A percentile compares a stretch with the other conserved stretches of the same genome.
phyloP scores from a whole-genome alignment of 176 grass and related monocot species.

The Avena eriantha region DNA sequence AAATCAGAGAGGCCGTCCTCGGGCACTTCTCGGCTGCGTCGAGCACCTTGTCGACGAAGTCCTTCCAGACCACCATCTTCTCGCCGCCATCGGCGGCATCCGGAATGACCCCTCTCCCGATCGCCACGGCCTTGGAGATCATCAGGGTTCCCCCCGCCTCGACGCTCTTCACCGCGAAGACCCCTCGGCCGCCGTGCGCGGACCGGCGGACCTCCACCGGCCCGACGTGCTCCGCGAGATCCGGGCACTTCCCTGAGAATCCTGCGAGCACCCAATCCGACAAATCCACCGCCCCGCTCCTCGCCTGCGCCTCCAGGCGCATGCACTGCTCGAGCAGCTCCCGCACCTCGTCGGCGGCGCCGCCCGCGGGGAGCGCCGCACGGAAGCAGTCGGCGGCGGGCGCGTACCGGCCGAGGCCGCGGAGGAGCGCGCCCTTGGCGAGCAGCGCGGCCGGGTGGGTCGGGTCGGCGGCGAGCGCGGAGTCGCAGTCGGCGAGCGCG shows the following conservation, averaged over 20 bases:
- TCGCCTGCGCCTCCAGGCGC: slow-evolving; percentile 67
- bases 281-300: slow-evolving; percentile 68
- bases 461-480: slow-evolving; percentile 58
- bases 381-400: slow-evolving; percentile 63
- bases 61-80: slow-evolving; percentile 94
- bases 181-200: slow-evolving; percentile 51
- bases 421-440: slow-evolving; percentile 73
- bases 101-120: slow-evolving; percentile 70
- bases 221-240: slow-evolving; percentile 74
- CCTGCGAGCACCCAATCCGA: slow-evolving; percentile 70
- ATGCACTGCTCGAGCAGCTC: slow-evolving; percentile 57
- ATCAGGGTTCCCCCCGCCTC: slow-evolving; percentile 66
- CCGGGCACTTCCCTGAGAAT: slow-evolving; percentile 62
- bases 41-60: slow-evolving; percentile 80
- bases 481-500: slow-evolving; percentile 68
- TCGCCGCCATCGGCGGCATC: slow-evolving; percentile 52
- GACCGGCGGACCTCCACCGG: slow-evolving; percentile 71
- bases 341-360: slow-evolving; percentile 42
- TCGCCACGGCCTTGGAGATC: slow-evolving; percentile 68
- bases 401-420: slow-evolving; percentile 62
- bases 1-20: slow-evolving; percentile 61
- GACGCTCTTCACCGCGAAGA: slow-evolving; percentile 67
- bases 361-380: slow-evolving; percentile 31
- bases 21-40: slow-evolving; percentile 63
- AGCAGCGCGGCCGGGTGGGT: slow-evolving; percentile 59